Percentiles rank a stretch among this genome's conserved stretches.
Conservation (phyloP, 306 rosid genomes). For the Argentina anserina region DNA sequence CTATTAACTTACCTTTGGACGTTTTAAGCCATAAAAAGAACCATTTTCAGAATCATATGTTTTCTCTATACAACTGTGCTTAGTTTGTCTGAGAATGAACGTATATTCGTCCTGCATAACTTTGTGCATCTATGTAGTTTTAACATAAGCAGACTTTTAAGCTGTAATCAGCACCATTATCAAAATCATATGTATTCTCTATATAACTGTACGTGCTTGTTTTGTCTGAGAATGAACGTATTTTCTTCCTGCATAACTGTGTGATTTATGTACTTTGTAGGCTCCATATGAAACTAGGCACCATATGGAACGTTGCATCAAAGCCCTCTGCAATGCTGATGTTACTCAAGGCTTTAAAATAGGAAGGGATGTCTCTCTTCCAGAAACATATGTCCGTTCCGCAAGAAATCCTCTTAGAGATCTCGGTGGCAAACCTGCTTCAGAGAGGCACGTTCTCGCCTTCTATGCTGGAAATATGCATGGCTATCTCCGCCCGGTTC, state of each 20-base stretch:
- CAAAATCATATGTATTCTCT: background rate
- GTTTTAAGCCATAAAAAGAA: no score
- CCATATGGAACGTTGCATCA: constrained; percentile 93
- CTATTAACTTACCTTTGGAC: no score
- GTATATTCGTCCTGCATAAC: no score
- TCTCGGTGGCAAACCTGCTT: constrained; percentile 80
- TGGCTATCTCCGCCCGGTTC: constrained; percentile 69
- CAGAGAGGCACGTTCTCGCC: constrained; percentile 62
- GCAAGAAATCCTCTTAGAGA: constrained; percentile 69
- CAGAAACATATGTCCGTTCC: constrained; percentile 76
- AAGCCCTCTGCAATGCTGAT: constrained; percentile 92
- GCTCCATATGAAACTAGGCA: constrained; percentile 97
- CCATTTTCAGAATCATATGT: no score
- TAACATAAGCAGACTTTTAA: no score
- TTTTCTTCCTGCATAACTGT: constrained; percentile 7
- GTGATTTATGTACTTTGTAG: constrained; percentile 30
- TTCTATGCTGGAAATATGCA: constrained; percentile 89
- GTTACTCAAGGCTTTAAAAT: constrained; percentile 82
- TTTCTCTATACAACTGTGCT: no score
- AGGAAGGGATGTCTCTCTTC: constrained; percentile 86
- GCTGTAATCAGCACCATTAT: background rate
- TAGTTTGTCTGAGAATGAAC: no score
- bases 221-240: background rate
- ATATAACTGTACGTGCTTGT: background rate
- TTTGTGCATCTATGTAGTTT: no score